A percentile compares a stretch with the other conserved stretches of the same genome.
phyloP scores from a whole-genome alignment of 2,329 filamentous ascomycete genomes.

The Cadophora gregata region DNA sequence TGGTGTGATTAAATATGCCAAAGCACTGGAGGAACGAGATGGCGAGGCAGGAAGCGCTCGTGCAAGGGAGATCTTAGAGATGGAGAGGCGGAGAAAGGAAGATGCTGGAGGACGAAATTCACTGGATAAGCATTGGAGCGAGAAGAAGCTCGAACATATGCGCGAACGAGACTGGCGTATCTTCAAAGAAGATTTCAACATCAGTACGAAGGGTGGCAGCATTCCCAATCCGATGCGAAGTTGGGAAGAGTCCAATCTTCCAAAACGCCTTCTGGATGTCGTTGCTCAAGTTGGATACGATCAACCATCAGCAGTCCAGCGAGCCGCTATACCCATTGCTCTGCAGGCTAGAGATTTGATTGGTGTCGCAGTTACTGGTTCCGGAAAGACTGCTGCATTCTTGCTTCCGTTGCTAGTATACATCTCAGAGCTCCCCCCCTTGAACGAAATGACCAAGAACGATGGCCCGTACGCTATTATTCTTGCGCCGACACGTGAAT shows the following conservation, averaged over 20 bases:
- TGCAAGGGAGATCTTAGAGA: constrained; percentile 81
- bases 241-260: constrained; percentile 86
- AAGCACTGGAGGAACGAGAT: constrained; percentile 77
- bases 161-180: constrained; percentile 98
- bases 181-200: constrained; percentile 99
- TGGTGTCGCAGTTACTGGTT: constrained; percentile 96
- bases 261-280: constrained; percentile 78
- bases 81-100: constrained; percentile 79
- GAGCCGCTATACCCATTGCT: constrained; percentile 94
- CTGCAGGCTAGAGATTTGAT: constrained; percentile 94
- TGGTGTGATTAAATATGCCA: constrained; percentile 63
- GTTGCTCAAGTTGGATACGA: constrained; percentile 86
- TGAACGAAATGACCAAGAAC: constrained; percentile 86
- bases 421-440: constrained; percentile 85
- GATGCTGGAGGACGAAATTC: constrained; percentile 73
- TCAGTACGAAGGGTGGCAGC: constrained; percentile 87
- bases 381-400: constrained; percentile 97
- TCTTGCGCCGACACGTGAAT: constrained; percentile 91
- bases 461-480: constrained; percentile 98
- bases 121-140: constrained; percentile 92
- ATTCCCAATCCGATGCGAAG: constrained; percentile 97
- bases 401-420: constrained; percentile 91
- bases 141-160: constrained; percentile 93
- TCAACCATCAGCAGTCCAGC: constrained; percentile 89
- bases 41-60: constrained; percentile 76